Evolutionary conservation across 306 rosid species (phyloP).

Genomic region (Begonia fuchsioides): DNA sequence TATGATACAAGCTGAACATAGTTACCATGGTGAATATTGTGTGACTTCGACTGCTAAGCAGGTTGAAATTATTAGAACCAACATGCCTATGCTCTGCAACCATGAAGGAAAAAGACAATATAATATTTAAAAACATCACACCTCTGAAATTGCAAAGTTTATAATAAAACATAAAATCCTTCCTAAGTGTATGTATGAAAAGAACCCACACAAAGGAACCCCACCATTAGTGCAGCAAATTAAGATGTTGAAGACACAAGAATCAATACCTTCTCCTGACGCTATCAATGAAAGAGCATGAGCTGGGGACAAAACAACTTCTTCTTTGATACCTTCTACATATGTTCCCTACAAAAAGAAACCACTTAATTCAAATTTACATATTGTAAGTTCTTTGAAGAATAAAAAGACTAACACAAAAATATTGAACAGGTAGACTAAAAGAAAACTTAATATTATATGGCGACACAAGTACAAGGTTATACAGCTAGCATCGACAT

Average conservation of each 20-base stretch:
- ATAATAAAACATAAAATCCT: not conserved
- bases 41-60: slow-evolving; percentile 87
- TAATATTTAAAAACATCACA: not conserved
- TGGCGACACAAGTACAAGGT: no score
- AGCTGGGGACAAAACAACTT: slow-evolving; percentile 86
- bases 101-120: slow-evolving; percentile 5
- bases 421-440: no score
- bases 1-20: not conserved
- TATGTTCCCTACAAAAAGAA: slow-evolving; percentile 53
- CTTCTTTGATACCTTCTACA: slow-evolving; percentile 89
- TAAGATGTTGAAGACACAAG: not conserved
- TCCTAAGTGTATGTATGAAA: not conserved
- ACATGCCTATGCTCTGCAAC: slow-evolving; percentile 80
- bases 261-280: slow-evolving; percentile 61
- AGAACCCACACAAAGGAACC: not conserved
- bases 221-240: not conserved
- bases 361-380: slow-evolving; percentile 1
- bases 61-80: slow-evolving; percentile 83
- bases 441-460: no score
- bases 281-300: slow-evolving; percentile 91
- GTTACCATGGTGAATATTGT: slow-evolving; percentile 80
- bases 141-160: not conserved
- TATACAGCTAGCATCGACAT: no score
- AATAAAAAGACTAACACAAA: no score
- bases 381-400: no score